Evolutionary conservation across 768 basidiomycete genomes (phyloP).

Genomic region (Thelephora ganbajun): DNA sequence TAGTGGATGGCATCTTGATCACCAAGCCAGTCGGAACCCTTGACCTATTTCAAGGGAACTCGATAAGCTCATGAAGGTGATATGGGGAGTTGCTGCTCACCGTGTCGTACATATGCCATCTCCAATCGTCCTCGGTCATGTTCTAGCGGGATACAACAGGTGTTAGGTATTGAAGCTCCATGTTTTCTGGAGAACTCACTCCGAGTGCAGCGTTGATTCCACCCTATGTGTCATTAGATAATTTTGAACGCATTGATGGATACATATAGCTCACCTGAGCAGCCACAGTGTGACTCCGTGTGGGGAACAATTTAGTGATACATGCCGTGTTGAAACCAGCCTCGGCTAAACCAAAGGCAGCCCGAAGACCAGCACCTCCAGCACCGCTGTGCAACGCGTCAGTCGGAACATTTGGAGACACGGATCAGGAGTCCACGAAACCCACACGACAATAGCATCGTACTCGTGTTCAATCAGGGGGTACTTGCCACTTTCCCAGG

Average conservation of each 20-base stretch:
- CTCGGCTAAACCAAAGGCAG: conserved; percentile 96
- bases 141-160: conserved; percentile 35
- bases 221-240: conserved; percentile 34
- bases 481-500: conserved; percentile 79
- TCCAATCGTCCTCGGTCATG: conserved; percentile 99
- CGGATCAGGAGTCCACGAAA: not conserved
- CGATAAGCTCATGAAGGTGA: conserved; percentile 3
- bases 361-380: conserved; percentile 94
- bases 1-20: conserved; percentile 99
- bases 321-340: conserved; percentile 98
- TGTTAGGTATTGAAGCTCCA: not conserved
- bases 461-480: conserved; percentile 98
- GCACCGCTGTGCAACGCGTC: conserved; percentile 51
- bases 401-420: not conserved
- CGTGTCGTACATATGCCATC: conserved; percentile 98
- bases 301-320: conserved; percentile 98
- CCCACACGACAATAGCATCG: conserved; percentile 53
- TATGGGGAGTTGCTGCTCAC: conserved; percentile 28
- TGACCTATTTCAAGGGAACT: conserved; percentile 47
- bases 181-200: conserved; percentile 28
- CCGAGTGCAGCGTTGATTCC: conserved; percentile 98
- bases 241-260: not conserved
- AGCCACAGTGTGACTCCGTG: conserved; percentile 95
- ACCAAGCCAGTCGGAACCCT: conserved; percentile 99
- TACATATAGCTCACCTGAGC: conserved; percentile 52